Base-by-base conservation (phyloP, 495 filamentous ascomycete genomes). In the Parathielavia appendiculata region DNA sequence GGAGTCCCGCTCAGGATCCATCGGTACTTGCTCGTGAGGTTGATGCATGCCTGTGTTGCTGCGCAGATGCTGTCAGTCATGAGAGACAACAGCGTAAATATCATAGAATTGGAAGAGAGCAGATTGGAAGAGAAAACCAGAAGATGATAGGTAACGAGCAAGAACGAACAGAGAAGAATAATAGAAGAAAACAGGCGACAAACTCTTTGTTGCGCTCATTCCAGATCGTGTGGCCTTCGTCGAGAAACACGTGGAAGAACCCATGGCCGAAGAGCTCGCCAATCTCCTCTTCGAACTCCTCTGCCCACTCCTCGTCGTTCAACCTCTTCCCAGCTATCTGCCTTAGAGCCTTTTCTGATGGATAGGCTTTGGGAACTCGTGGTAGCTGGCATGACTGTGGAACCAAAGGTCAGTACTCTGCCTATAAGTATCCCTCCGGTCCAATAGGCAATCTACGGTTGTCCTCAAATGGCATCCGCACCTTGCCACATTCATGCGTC, bases 11-110 rank as follows among this genome's bases (percentile, higher is more conserved):
- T 44, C 40, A 54, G 30, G 10, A 54, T 54, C 51, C 51, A 54
- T n/a, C 51, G 51, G 40, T 44, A 54, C 11, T 54, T 54, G 51
- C 51, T 54, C 26, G 51, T 43, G 17, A 54, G 30, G 11, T 45
- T 14, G 16, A 44, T 19, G 26, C 51, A 54, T 7, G 51, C 51
- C 5, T 20, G 19, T 16, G 51, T 6, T 5, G 40, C 51, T 54
- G n/a, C n/a, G n/a, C n/a, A n/a, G n/a, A n/a, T n/a, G n/a, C n/a
- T n/a, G n/a, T n/a, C n/a, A n/a, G n/a, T n/a, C n/a, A n/a, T n/a
- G n/a, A n/a, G n/a, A n/a, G n/a, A n/a, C n/a, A n/a, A n/a, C n/a
- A n/a, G n/a, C n/a, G n/a, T n/a, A n/a, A n/a, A n/a, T n/a, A n/a
- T n/a, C n/a, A n/a, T n/a, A n/a, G n/a, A n/a, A n/a, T n/a, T n/a